phyloP scores from a whole-genome alignment of 352 stramenopile genomes.

The Globisporangium apiculatum region DNA sequence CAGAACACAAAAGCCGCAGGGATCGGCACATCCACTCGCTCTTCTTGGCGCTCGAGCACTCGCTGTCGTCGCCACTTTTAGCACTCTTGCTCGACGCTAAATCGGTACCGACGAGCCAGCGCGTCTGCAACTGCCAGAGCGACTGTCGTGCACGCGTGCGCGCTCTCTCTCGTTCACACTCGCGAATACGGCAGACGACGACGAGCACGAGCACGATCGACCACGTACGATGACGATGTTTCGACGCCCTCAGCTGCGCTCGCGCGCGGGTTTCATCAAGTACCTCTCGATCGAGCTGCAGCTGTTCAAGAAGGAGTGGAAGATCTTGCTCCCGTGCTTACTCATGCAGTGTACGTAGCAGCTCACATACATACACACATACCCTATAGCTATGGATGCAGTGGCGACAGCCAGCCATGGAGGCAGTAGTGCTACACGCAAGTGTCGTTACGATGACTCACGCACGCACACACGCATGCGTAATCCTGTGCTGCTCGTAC shows the following conservation, averaged over 20 bases:
- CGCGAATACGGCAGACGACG: slow-evolving; percentile 4
- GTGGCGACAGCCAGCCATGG: too few species aligned
- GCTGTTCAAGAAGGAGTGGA: slow-evolving; percentile 60
- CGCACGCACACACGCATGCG: neutral
- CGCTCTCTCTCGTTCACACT: neutral
- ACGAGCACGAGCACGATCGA: neutral
- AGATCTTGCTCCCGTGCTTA: slow-evolving; percentile 60
- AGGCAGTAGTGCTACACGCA: too few species aligned
- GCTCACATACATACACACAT: too few species aligned
- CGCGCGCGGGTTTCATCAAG: slow-evolving; percentile 47
- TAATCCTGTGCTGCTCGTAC: neutral
- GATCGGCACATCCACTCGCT: too few species aligned
- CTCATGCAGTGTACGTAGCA: slow-evolving; percentile 73
- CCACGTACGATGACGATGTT: neutral
- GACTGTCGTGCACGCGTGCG: too few species aligned
- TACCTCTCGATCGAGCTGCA: slow-evolving; percentile 61
- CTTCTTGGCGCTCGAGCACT: too few species aligned
- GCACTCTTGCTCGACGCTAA: too few species aligned
- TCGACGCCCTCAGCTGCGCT: slow-evolving; percentile 43
- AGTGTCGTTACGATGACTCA: neutral
- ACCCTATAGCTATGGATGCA: too few species aligned
- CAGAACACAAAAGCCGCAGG: too few species aligned
- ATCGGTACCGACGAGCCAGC: too few species aligned
- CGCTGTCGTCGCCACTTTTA: too few species aligned
- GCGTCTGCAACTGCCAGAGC: too few species aligned